Conservation (phyloP, 2,329 filamentous ascomycete species). For the Capronia americana region DNA sequence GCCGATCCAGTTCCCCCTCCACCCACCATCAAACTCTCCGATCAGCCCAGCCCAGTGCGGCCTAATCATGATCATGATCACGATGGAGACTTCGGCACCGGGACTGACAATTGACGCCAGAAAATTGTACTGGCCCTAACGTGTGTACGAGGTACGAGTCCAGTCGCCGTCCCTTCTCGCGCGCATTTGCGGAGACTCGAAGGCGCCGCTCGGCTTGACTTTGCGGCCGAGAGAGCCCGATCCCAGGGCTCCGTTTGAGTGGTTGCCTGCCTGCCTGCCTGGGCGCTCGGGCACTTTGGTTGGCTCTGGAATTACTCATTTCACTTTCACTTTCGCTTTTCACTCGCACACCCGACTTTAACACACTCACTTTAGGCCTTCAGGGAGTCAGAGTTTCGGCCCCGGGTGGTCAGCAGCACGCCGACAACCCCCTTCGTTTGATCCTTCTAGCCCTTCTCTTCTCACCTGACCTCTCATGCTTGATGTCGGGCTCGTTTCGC, state of each 20-base stretch:
- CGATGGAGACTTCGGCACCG: conserved; percentile 4
- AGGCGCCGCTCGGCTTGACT: not conserved
- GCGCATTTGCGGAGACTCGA: conserved; percentile 6
- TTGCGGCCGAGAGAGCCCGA: conserved; percentile 19
- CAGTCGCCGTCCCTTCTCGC: not conserved
- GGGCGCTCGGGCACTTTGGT: no score
- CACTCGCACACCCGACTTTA: no score
- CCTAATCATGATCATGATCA: not conserved
- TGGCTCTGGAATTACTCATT: no score
- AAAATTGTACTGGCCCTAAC: not conserved
- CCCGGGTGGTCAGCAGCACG: no score
- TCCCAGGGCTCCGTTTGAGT: not conserved
- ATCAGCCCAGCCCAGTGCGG: not conserved
- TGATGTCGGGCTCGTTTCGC: no score
- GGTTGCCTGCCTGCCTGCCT: not conserved
- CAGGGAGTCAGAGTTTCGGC: no score
- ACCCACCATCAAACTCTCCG: conserved; percentile 4
- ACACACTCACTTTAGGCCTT: no score
- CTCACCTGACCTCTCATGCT: no score
- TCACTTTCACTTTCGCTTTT: no score
- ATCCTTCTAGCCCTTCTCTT: no score
- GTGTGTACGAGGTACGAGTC: not conserved
- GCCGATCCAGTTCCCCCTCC: not conserved
- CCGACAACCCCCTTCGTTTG: no score
- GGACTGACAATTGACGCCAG: not conserved